phyloP scores from a whole-genome alignment of 2,329 filamentous ascomycete genomes.

The Shiraia bambusicola region DNA sequence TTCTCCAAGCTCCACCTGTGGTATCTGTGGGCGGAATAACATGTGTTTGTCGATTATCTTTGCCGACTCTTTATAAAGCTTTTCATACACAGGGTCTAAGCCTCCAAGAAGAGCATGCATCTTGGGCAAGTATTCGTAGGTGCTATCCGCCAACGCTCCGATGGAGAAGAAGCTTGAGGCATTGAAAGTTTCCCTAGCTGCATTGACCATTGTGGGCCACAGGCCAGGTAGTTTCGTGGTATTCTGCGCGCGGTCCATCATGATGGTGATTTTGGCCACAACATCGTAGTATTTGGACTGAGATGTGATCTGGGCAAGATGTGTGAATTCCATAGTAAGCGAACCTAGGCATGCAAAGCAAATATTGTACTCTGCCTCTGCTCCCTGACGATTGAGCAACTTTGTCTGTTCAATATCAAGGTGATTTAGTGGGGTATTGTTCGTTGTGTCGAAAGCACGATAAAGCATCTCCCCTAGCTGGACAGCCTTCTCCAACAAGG shows the following conservation, averaged over 20 bases:
- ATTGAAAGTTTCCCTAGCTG: constrained; percentile 31
- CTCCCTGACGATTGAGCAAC: constrained; percentile 20
- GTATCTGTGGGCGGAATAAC: constrained; percentile 51
- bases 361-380: constrained; percentile 43
- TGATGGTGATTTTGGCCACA: constrained; percentile 35
- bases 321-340: constrained; percentile 46
- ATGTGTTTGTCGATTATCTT: constrained; percentile 49
- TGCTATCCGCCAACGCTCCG: constrained; percentile 42
- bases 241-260: constrained; percentile 35
- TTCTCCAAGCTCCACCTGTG: constrained; percentile 24
- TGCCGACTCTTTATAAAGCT: constrained; percentile 58
- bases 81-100: constrained; percentile 49
- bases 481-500: constrained; percentile 41
- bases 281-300: constrained; percentile 43
- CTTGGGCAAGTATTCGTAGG: constrained; percentile 44
- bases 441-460: constrained; percentile 50
- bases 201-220: constrained; percentile 45
- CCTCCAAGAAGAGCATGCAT: constrained; percentile 43
- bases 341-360: constrained; percentile 52
- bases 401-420: constrained; percentile 45
- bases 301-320: constrained; percentile 40
- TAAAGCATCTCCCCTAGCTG: constrained; percentile 49
- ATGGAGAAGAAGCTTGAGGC: constrained; percentile 34
- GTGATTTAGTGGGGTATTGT: constrained; percentile 48
- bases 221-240: constrained; percentile 39